Evolutionary conservation across 176 grass and related monocot species (phyloP).

Genomic region (Thalia dealbata): DNA sequence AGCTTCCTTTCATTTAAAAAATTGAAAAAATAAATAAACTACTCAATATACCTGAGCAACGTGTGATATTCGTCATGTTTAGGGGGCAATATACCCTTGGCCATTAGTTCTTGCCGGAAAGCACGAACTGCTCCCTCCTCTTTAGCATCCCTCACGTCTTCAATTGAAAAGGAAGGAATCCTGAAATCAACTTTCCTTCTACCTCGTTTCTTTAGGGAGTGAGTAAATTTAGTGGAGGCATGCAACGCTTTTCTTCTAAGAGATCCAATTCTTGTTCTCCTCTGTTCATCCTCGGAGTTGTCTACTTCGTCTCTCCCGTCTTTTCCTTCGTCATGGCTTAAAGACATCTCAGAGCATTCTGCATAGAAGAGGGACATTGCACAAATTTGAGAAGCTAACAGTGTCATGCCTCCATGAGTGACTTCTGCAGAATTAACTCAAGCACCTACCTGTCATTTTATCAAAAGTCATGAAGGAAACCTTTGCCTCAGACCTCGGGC

Average conservation of each 20-base stretch:
- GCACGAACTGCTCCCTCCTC: constrained; percentile 74
- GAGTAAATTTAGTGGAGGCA: constrained; percentile 69
- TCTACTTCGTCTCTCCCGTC: constrained; percentile 46
- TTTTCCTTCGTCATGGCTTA: constrained; percentile 55
- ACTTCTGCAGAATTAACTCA: not conserved
- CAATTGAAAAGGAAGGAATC: constrained; percentile 78
- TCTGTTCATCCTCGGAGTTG: constrained; percentile 90
- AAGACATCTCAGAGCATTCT: constrained; percentile 52
- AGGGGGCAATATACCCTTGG: constrained; percentile 52
- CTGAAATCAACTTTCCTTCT: constrained; percentile 76
- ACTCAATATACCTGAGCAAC: constrained; percentile 59
- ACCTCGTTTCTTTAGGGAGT: constrained; percentile 86
- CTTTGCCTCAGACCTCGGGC: not conserved
- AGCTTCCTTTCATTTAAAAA: too few relatives aligned
- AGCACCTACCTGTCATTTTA: not conserved
- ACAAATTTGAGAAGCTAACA: not conserved
- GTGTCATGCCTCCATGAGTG: not conserved
- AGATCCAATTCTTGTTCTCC: constrained; percentile 81
- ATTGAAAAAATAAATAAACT: not conserved
- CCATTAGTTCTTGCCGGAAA: constrained; percentile 54
- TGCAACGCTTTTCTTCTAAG: constrained; percentile 80
- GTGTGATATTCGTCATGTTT: constrained; percentile 90
- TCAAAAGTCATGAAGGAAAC: not conserved
- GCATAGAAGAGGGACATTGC: constrained; percentile 22
- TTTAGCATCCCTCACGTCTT: constrained; percentile 82